Conservation (phyloP, 2,329 filamentous ascomycete species). For the Epichloe festucae region DNA sequence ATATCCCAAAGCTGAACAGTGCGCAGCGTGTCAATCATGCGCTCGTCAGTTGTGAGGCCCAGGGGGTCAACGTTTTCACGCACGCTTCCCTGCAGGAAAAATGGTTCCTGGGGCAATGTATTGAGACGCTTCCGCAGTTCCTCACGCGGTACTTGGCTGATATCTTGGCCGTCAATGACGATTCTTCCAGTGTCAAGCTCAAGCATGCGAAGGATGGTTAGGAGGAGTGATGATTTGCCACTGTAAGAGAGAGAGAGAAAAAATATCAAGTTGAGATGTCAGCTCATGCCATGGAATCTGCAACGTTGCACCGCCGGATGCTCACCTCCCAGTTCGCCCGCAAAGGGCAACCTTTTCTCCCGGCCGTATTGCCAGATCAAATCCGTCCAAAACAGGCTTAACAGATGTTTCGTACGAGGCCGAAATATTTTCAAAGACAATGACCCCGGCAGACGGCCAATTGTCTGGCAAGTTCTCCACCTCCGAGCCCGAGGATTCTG, state of each 20-base stretch:
- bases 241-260: constrained; percentile 6
- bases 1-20: constrained; percentile 30
- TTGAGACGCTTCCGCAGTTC: constrained; percentile 21
- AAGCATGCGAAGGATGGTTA: constrained; percentile 33
- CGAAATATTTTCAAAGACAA: constrained; percentile 16
- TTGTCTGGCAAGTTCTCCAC: constrained; percentile 6
- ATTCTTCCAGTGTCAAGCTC: constrained; percentile 29
- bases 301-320: background rate
- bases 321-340: constrained; percentile 29
- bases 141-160: constrained; percentile 12
- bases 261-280: background rate
- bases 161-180: constrained; percentile 30
- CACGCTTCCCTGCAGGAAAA: constrained; percentile 34
- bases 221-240: constrained; percentile 24
- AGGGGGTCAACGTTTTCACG: constrained; percentile 36
- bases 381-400: constrained; percentile 15
- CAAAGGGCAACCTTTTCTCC: constrained; percentile 28
- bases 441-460: constrained; percentile 14
- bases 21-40: constrained; percentile 29
- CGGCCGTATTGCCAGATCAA: constrained; percentile 17
- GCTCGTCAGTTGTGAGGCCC: constrained; percentile 21
- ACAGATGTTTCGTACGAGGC: constrained; percentile 16
- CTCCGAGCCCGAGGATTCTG: constrained; percentile 13
- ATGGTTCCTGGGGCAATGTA: constrained; percentile 37
- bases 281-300: background rate